Evolutionary conservation across 2,329 filamentous ascomycete species (phyloP).

Genomic region (Arthrocladium fulminans): DNA sequence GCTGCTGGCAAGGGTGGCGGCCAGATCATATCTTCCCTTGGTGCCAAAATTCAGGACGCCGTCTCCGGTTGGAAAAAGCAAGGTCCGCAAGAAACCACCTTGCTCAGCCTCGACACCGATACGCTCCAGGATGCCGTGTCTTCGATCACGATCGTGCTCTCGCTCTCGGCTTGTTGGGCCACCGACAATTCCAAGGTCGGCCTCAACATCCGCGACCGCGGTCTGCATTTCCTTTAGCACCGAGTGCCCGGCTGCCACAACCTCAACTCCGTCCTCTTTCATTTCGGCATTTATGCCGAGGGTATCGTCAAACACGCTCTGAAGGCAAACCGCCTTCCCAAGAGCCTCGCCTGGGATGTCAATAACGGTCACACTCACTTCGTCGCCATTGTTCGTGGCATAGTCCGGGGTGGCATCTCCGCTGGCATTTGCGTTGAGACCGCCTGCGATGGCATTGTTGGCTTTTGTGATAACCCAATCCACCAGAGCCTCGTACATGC

Average conservation of each 20-base stretch:
- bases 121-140: slow-evolving; percentile 77
- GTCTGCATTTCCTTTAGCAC: slow-evolving; percentile 80
- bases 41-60: slow-evolving; percentile 75
- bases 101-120: slow-evolving; percentile 72
- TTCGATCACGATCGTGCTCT: slow-evolving; percentile 69
- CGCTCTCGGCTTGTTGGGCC: slow-evolving; percentile 61
- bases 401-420: slow-evolving; percentile 20
- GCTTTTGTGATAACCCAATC: slow-evolving; percentile 90
- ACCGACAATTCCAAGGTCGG: slow-evolving; percentile 67
- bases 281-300: slow-evolving; percentile 92
- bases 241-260: slow-evolving; percentile 64
- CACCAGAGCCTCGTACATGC: slow-evolving; percentile 85
- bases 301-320: slow-evolving; percentile 86
- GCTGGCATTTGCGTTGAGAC: slow-evolving; percentile 53
- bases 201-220: slow-evolving; percentile 65
- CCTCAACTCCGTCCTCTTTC: slow-evolving; percentile 86
- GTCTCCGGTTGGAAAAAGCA: slow-evolving; percentile 69
- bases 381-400: slow-evolving; percentile 62
- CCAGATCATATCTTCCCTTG: slow-evolving; percentile 68
- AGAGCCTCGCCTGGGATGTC: slow-evolving; percentile 73
- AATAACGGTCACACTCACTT: slow-evolving; percentile 78
- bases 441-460: slow-evolving; percentile 70
- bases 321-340: slow-evolving; percentile 80
- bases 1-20: slow-evolving; percentile 66
- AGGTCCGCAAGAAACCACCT: slow-evolving; percentile 69